A percentile compares a stretch with the other conserved stretches of the same genome.
phyloP scores from a whole-genome alignment of 2,329 filamentous ascomycete genomes.

The Cladosporium austrohemisphaericum region DNA sequence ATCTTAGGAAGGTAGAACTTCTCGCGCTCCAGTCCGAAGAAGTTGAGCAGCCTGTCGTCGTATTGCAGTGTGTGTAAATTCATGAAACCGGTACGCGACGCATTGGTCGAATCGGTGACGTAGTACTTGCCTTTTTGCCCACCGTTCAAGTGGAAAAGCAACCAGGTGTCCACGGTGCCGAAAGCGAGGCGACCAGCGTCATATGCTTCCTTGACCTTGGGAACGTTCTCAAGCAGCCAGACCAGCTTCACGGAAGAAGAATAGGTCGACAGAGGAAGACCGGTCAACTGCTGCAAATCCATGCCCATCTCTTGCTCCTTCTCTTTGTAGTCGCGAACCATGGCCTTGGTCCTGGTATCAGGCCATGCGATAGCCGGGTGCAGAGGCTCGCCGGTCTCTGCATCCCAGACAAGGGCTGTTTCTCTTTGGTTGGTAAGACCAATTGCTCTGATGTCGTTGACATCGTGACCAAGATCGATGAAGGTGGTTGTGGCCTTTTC shows the following conservation, averaged over 20 bases:
- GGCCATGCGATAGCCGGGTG: slow-evolving; percentile 84
- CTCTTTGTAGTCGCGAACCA: slow-evolving; percentile 71
- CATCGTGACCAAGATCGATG: slow-evolving; percentile 60
- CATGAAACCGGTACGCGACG: slow-evolving; percentile 92
- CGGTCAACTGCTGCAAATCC: slow-evolving; percentile 65
- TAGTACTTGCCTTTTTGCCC: slow-evolving; percentile 62
- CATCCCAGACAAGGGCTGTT: slow-evolving; percentile 82
- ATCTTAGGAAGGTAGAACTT: slow-evolving; percentile 75
- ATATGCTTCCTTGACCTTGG: slow-evolving; percentile 67
- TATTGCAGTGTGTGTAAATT: slow-evolving; percentile 78
- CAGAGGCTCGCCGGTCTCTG: slow-evolving; percentile 69
- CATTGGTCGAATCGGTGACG: slow-evolving; percentile 82
- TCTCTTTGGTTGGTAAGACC: slow-evolving; percentile 88
- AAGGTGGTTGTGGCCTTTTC: slow-evolving; percentile 70
- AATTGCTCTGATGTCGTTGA: slow-evolving; percentile 66
- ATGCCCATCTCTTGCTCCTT: slow-evolving; percentile 33
- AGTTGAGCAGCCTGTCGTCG: slow-evolving; percentile 70
- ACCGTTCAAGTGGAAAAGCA: slow-evolving; percentile 76
- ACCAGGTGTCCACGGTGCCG: slow-evolving; percentile 81
- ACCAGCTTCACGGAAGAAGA: slow-evolving; percentile 77
- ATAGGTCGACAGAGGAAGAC: slow-evolving; percentile 80
- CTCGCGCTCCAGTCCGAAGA: slow-evolving; percentile 68
- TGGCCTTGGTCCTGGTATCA: slow-evolving; percentile 70
- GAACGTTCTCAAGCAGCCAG: slow-evolving; percentile 71
- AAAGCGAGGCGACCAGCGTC: slow-evolving; percentile 73